These are phyloP conservation scores for Solanum clarkiae DNA, from an alignment of 257 asterid species.

Conservation along the genomic window DNA sequence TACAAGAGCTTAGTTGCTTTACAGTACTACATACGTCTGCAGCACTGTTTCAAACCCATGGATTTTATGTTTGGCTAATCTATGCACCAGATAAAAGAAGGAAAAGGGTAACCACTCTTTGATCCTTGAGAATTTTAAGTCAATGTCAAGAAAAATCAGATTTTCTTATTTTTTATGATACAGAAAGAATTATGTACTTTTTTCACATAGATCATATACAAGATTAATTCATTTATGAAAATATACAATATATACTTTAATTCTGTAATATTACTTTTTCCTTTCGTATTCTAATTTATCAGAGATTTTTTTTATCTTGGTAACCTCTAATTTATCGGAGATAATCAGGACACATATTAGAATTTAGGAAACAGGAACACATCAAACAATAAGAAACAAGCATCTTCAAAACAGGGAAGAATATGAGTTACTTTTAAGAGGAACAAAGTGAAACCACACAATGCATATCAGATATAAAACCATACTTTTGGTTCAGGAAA, in stretches of 20 bases:
- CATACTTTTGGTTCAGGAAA: background rate
- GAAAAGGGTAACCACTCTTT: background rate
- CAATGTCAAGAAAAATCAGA: background rate
- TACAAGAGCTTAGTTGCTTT: background rate
- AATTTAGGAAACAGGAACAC: background rate
- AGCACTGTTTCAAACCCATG: background rate
- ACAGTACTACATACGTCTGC: background rate
- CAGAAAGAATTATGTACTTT: background rate
- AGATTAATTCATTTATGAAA: background rate
- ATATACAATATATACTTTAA: background rate
- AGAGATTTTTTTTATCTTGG: background rate
- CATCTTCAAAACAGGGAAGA: background rate
- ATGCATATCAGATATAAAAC: background rate
- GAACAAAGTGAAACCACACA: background rate
- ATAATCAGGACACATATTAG: background rate
- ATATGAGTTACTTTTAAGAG: background rate
- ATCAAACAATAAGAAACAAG: background rate
- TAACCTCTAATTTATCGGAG: background rate
- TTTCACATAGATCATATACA: background rate
- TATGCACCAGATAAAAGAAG: background rate
- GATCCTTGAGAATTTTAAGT: background rate
- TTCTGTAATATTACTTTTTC: background rate
- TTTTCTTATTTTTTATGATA: background rate
- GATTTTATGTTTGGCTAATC: background rate
- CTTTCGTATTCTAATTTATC: background rate